Evolutionary conservation across 768 basidiomycete genomes (phyloP), one percentile per base, ranked within the genome.

Genomic region (Rhizopogon rudus): DNA sequence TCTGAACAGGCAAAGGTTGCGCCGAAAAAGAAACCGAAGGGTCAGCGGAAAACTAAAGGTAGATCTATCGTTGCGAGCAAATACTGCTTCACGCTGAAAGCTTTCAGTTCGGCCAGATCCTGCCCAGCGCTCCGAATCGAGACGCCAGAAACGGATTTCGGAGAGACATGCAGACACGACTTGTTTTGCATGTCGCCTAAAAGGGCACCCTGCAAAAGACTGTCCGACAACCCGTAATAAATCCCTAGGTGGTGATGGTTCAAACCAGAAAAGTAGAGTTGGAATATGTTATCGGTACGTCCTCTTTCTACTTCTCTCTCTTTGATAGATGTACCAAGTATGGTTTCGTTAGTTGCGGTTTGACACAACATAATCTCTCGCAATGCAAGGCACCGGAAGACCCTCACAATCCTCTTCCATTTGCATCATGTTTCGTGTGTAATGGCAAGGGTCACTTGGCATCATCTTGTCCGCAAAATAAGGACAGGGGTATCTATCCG

Each of bases 381-480:
- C 77, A 75, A 35, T 98, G 95, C 69, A 85, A 77, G 57, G 84
- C 84, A 61, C 77, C 81, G 5, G 72, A 73, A 17, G 80, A 92
- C 66, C 75, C 81, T 10, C 67, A 65, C 16, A 77, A 91, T 55
- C 87, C 88, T 1, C 76, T 93, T 3, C 95, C 94, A 1, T 93
- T 84, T 61, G 94, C 95, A 0, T 89, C 87, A 3, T 98, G 95
- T 71, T 98, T 93, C 66, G 88, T 98, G 17, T 98, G 95, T 66
- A 83, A 82, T 3, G 78, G 76, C 3, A 86, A 80, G 61, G 95
- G 95, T 1, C 95, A 98, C 65, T 79, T 98, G 1, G 90, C 91
- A 2, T 86, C 89, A 1, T 71, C 81, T 13, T 98, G 95, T 69
- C 88, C 91, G 0, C 71, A 86, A 62, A 97, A 97, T 65, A 79